phyloP scores from a whole-genome alignment of 805 yeast genomes.

The Yamadazyma phyllophila region DNA sequence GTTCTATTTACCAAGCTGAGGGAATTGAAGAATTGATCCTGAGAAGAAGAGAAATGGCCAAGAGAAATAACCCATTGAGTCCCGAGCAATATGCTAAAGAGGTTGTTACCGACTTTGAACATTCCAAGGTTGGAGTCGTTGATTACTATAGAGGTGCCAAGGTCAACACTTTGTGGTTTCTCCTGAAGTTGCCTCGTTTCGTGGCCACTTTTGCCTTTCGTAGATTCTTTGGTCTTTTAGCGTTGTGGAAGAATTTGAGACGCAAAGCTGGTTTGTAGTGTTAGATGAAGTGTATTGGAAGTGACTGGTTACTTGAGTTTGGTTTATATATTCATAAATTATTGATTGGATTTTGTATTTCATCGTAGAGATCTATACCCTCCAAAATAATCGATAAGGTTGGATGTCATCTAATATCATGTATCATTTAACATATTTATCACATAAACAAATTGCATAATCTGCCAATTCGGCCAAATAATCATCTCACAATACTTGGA shows the following conservation, averaged over 20 bases:
- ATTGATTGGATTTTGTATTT: no score
- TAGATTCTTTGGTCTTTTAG: conserved; percentile 31
- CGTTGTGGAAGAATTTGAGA: conserved; percentile 21
- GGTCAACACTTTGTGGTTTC: conserved; percentile 37
- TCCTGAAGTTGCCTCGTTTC: conserved; percentile 45
- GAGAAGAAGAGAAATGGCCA: conserved; percentile 58
- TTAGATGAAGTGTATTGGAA: neutral
- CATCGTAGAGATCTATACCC: no score
- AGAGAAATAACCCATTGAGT: conserved; percentile 54
- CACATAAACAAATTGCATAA: neutral
- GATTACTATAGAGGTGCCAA: conserved; percentile 57
- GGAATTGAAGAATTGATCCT: conserved; percentile 51
- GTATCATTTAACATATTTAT: no score
- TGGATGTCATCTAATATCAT: no score
- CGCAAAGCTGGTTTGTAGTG: neutral
- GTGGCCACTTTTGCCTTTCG: conserved; percentile 41
- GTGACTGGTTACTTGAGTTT: neutral
- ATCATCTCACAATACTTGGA: conserved; percentile 6
- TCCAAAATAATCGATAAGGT: no score
- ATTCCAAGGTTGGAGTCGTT: conserved; percentile 26
- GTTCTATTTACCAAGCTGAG: conserved; percentile 50
- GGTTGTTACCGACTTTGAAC: conserved; percentile 51
- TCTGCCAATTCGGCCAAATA: no score
- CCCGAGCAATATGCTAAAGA: conserved; percentile 56
- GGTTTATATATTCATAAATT: no score